phyloP scores from a whole-genome alignment of 179 eudicot genomes.

The Silene noctiflora region DNA sequence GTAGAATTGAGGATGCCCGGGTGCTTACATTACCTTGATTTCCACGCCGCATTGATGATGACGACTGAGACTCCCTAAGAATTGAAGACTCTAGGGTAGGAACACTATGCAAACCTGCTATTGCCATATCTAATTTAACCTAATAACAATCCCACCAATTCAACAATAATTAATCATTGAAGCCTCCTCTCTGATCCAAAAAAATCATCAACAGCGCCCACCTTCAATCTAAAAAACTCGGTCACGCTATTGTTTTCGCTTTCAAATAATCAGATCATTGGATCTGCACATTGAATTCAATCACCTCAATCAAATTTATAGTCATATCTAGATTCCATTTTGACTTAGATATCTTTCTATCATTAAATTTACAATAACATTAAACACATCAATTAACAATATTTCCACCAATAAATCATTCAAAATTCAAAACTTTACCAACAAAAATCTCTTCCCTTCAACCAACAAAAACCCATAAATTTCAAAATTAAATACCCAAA shows the following conservation, averaged over 20 bases:
- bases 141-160: slow-evolving; percentile 14
- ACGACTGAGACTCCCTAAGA: slow-evolving; percentile 52
- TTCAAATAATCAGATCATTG: slow-evolving; percentile 20
- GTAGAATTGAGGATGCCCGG: slow-evolving; percentile 60
- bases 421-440: slow-evolving; percentile 1
- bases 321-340: slow-evolving; percentile 1
- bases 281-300: slow-evolving; percentile 36
- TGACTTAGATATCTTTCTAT: slow-evolving; percentile 4
- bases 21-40: slow-evolving; percentile 44
- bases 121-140: slow-evolving; percentile 54
- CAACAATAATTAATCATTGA: slow-evolving; percentile 19
- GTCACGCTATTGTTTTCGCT: slow-evolving; percentile 30
- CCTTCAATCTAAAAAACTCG: slow-evolving; percentile 26
- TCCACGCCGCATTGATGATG: slow-evolving; percentile 38
- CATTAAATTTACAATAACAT: slow-evolving; percentile 4
- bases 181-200: slow-evolving; percentile 18
- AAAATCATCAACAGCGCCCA: slow-evolving; percentile 24
- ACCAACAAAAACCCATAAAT: slow-evolving; percentile 15
- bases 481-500: slow-evolving; percentile 10
- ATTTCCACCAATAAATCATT: slow-evolving; percentile 6
- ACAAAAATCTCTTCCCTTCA: not conserved
- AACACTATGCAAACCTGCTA: slow-evolving; percentile 61
- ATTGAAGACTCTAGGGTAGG: slow-evolving; percentile 50
- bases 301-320: slow-evolving; percentile 16
- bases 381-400: not conserved